A percentile compares a stretch with the other conserved stretches of the same genome.
Conservation (phyloP, 768 basidiomycete genomes). For the Suillus brevipes region DNA sequence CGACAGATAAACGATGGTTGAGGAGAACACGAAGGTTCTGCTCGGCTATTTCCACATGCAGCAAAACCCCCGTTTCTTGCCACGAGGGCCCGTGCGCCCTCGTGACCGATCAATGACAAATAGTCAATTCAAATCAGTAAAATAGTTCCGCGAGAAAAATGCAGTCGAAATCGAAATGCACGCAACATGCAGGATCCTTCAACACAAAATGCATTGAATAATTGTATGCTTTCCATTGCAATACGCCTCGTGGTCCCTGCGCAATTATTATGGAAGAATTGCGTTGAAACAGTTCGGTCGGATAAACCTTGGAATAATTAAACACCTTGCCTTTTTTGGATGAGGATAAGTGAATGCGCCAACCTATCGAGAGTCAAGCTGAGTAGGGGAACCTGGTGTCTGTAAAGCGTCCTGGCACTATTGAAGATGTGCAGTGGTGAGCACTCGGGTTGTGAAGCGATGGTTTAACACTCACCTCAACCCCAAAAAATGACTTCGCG, state of each 20-base stretch:
- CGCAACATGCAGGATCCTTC: slow-evolving; percentile 24
- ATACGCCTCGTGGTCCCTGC: neutral
- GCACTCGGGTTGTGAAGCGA: neutral
- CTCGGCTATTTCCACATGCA: slow-evolving; percentile 41
- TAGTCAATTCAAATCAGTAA: slow-evolving; percentile 31
- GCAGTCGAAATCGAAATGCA: slow-evolving; percentile 31
- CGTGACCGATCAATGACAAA: slow-evolving; percentile 21
- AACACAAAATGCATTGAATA: slow-evolving; percentile 2
- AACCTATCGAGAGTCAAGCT: neutral
- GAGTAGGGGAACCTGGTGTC: neutral
- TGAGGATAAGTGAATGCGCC: slow-evolving; percentile 27
- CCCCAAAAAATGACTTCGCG: neutral
- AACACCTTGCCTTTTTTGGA: slow-evolving; percentile 32
- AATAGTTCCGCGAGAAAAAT: slow-evolving; percentile 31
- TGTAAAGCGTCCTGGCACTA: neutral
- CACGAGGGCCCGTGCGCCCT: slow-evolving; percentile 41
- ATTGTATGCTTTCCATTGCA: neutral
- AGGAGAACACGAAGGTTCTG: slow-evolving; percentile 41
- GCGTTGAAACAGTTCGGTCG: slow-evolving; percentile 3
- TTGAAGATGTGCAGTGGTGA: neutral
- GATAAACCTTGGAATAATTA: slow-evolving; percentile 15
- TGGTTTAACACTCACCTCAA: neutral
- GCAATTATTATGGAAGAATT: neutral
- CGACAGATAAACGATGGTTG: slow-evolving; percentile 41
- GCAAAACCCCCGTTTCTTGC: slow-evolving; percentile 39